Conservation (phyloP, 331 rosid genomes). For the Erythrophleum ivorense region DNA sequence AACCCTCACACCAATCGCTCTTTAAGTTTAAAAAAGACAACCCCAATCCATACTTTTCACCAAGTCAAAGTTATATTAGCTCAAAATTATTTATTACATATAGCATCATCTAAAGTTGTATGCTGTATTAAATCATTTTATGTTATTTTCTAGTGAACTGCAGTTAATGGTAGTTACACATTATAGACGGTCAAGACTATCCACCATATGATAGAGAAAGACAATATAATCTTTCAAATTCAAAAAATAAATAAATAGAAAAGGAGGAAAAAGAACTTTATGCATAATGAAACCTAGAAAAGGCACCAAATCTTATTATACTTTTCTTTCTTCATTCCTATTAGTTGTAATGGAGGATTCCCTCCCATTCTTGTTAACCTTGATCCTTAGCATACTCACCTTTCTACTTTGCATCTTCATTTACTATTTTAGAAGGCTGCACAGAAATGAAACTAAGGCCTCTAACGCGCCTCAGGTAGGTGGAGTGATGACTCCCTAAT, state of each 20-base stretch:
- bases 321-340: conserved; percentile 15
- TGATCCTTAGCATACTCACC: conserved; percentile 22
- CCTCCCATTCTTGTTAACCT: neutral
- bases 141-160: neutral
- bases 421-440: conserved; percentile 31
- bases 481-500: too few relatives aligned
- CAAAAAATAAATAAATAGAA: neutral
- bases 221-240: neutral
- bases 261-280: too few relatives aligned
- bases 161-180: neutral
- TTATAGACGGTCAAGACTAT: neutral
- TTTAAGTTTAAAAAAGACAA: too few relatives aligned
- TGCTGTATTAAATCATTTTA: neutral
- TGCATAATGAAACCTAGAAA: neutral
- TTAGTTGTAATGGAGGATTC: conserved; percentile 12
- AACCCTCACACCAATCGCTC: too few relatives aligned
- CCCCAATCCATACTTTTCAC: too few relatives aligned
- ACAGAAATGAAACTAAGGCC: neutral
- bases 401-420: conserved; percentile 32
- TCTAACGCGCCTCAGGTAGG: conserved; percentile 48
- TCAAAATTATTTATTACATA: neutral
- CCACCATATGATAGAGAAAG: neutral
- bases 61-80: neutral
- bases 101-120: neutral
- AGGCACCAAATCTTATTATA: neutral